phyloP scores from a whole-genome alignment of 441 rosid genomes.

The Geranium incanum region DNA sequence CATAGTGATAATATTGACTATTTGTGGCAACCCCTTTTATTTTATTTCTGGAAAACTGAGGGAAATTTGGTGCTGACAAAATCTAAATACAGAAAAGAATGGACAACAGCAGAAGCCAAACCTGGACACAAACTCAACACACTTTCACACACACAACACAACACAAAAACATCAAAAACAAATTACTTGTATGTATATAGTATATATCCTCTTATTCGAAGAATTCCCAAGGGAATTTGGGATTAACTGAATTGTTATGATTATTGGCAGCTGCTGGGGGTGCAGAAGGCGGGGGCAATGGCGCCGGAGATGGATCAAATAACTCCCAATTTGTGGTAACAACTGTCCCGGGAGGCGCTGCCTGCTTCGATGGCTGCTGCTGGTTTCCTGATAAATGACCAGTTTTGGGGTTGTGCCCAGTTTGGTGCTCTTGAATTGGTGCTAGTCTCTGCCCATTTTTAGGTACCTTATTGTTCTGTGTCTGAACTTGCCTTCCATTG shows the following conservation, averaged over 20 bases:
- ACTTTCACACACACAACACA: slow-evolving; percentile 52
- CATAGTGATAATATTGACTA: slow-evolving; percentile 21
- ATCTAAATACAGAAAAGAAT: slow-evolving; percentile 88
- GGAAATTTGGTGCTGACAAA: slow-evolving; percentile 34
- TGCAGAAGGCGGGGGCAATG: slow-evolving; percentile 33
- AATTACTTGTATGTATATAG: not conserved
- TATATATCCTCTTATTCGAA: slow-evolving; percentile 38
- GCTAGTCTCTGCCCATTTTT: slow-evolving; percentile 38
- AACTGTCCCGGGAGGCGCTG: slow-evolving; percentile 28
- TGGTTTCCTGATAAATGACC: slow-evolving; percentile 27
- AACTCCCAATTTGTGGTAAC: slow-evolving; percentile 88
- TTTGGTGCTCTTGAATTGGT: slow-evolving; percentile 40
- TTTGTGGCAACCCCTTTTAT: slow-evolving; percentile 27
- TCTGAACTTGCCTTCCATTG: slow-evolving; percentile 33
- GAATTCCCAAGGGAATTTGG: slow-evolving; percentile 90
- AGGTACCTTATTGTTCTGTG: slow-evolving; percentile 29
- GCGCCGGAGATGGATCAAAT: slow-evolving; percentile 45
- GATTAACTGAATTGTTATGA: slow-evolving; percentile 35
- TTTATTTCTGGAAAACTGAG: slow-evolving; percentile 35
- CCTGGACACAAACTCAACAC: slow-evolving; percentile 36
- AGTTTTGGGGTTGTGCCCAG: slow-evolving; percentile 17
- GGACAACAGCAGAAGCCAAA: slow-evolving; percentile 32
- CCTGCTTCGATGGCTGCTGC: slow-evolving; percentile 25
- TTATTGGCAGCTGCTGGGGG: slow-evolving; percentile 25
- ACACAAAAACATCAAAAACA: slow-evolving; percentile 15